phyloP scores from a whole-genome alignment of 73 alveolate genomes.

The Paramecium sexaurelia region DNA sequence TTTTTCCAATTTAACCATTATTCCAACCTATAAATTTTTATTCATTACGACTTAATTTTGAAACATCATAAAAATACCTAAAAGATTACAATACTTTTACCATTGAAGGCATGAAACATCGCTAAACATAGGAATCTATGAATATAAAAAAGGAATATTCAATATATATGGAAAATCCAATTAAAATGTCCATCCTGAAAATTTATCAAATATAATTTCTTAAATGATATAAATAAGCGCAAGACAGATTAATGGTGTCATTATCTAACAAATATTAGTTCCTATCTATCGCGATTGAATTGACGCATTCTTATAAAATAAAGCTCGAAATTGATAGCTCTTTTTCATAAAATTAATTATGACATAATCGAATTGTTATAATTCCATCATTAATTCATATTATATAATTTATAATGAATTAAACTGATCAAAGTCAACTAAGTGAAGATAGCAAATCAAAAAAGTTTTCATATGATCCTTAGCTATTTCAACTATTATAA shows the following conservation, averaged over 20 bases:
- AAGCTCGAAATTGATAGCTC: conserved; percentile 70
- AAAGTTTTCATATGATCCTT: not conserved
- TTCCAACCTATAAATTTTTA: conserved; percentile 75
- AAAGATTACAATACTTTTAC: not conserved
- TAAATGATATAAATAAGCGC: conserved; percentile 81
- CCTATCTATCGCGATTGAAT: conserved; percentile 79
- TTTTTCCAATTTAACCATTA: conserved; percentile 61
- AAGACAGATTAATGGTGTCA: conserved; percentile 91
- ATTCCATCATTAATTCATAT: not conserved
- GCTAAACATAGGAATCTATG: conserved; percentile 72
- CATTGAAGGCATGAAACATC: conserved; percentile 78
- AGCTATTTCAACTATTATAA: not conserved
- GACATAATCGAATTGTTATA: not conserved
- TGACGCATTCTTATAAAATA: conserved; percentile 76
- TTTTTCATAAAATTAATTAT: conserved; percentile 1
- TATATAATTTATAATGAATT: not conserved
- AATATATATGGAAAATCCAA: conserved; percentile 67
- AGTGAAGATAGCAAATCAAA: not conserved
- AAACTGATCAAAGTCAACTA: not conserved
- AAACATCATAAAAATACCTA: conserved; percentile 66
- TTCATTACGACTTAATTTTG: conserved; percentile 66
- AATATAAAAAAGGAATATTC: conserved; percentile 70
- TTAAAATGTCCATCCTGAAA: conserved; percentile 72
- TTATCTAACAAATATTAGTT: conserved; percentile 78
- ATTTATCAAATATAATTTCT: conserved; percentile 76